Base-by-base conservation (phyloP, 2,329 filamentous ascomycete species). In the Chaetomium olivaceum region DNA sequence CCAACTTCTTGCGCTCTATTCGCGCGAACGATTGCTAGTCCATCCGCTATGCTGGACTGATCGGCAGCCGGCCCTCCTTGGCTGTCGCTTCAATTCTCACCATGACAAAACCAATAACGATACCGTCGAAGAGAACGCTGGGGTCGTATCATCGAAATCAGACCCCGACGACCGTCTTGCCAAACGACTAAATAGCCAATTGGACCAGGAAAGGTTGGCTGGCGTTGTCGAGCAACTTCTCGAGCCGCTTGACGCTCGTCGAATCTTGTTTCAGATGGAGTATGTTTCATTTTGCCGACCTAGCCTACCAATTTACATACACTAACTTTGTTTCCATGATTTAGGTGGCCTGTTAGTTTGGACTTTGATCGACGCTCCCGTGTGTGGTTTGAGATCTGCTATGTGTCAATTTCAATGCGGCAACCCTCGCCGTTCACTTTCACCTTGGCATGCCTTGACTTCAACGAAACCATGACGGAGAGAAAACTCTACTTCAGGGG, bases 11-110 rank as follows among this genome's bases (percentile, higher is more conserved):
- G 50, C 59, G 6, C 50, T 55, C 50, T 12, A 61, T 51, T 16
- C 59, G 5, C 59, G 59, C 50, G 50, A 61, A 31, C 59, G 59
- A 23, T 31, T 61, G 50, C 19, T 55, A 27, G 59, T 61, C 19
- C 50, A 55, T 55, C 59, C 59, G 3, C n/a, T 55, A 11, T 9
- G 50, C 19, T 61, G 59, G 59, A 61, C 21, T 36, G 23, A 61
- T 33, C 51, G 59, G 5, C 59, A 61, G n/a, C n/a, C 21, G 21
- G 46, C 27, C 31, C 46, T 60, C 27, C 46, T 60, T 21, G 23
- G 25, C 9, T 60, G 58, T 29, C 46, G 58, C 21, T 23, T 60
- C 29, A 29, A 52, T 39, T 25, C 16, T 2, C 58, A 46, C 12
- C 2, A 36, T 21, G n/a, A 46, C 2, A 29, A 60, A n/a, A 31